phyloP scores from a whole-genome alignment of 2,329 filamentous ascomycete genomes.

The Xylaria sp. region DNA sequence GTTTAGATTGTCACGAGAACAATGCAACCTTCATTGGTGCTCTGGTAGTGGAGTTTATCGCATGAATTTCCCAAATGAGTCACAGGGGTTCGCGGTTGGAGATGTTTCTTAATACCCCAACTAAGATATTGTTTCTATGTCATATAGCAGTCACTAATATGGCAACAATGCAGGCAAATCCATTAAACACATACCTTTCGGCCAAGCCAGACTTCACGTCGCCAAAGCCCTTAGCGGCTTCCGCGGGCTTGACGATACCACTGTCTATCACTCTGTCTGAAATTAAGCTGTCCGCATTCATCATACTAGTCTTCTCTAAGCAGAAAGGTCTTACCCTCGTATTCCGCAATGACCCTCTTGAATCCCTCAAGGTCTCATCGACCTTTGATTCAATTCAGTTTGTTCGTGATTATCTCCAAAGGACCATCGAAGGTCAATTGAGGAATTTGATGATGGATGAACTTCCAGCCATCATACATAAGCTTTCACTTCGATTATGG shows the following conservation, averaged over 20 bases:
- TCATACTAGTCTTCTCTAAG: constrained; percentile 96
- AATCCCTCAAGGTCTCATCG: constrained; percentile 97
- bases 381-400: constrained; percentile 99
- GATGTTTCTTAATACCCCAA: constrained; percentile 42
- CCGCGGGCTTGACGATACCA: constrained; percentile 94
- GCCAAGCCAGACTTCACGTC: constrained; percentile 94
- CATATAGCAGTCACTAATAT: constrained; percentile 60
- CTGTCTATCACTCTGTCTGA: constrained; percentile 95
- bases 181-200: constrained; percentile 92
- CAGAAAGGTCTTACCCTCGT: constrained; percentile 97
- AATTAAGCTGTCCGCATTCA: constrained; percentile 94
- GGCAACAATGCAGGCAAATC: constrained; percentile 77
- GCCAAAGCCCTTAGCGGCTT: constrained; percentile 88
- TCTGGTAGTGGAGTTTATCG: constrained; percentile 49
- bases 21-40: constrained; percentile 28
- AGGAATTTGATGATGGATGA: constrained; percentile 98
- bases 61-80: constrained; percentile 51
- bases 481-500: constrained; percentile 87
- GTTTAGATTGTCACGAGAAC: constrained; percentile 33
- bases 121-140: constrained; percentile 46
- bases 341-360: constrained; percentile 96
- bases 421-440: constrained; percentile 93
- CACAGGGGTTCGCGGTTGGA: constrained; percentile 49
- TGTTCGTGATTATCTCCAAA: constrained; percentile 94
- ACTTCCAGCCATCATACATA: constrained; percentile 93